Percentiles rank a stretch among this genome's conserved stretches.
These are phyloP conservation scores for Sporothrix mexicana DNA, from an alignment of 2,329 filamentous ascomycete species.

Conservation along the genomic window DNA sequence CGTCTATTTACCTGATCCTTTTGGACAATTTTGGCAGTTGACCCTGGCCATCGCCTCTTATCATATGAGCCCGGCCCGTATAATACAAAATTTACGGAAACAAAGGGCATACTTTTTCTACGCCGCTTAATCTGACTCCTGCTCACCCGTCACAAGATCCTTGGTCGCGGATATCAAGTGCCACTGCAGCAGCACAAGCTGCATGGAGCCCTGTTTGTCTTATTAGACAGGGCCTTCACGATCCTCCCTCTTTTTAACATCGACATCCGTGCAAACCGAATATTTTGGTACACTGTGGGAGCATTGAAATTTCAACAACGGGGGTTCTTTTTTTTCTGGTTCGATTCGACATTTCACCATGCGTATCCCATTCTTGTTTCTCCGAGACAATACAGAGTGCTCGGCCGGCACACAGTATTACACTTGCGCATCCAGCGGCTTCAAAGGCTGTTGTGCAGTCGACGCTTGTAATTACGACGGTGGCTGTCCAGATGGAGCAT, in stretches of 20 bases:
- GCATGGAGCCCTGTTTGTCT: not conserved
- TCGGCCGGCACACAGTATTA: slow-evolving; percentile 46
- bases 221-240: not conserved
- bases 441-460: slow-evolving; percentile 54
- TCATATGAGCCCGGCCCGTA: not conserved
- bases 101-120: not conserved
- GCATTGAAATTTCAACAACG: not conserved
- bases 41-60: not conserved
- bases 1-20: not conserved
- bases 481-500: slow-evolving; percentile 42
- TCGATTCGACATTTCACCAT: slow-evolving; percentile 22
- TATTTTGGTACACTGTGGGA: not conserved
- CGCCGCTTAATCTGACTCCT: not conserved
- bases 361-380: slow-evolving; percentile 24
- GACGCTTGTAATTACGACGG: slow-evolving; percentile 49
- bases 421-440: slow-evolving; percentile 47
- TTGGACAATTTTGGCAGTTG: not conserved
- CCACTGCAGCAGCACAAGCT: not conserved
- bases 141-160: not conserved
- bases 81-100: slow-evolving; percentile 3
- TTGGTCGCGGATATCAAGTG: not conserved
- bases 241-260: not conserved
- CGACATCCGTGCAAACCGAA: no score
- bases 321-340: not conserved
- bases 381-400: slow-evolving; percentile 40